These are phyloP conservation scores for Lactarius vividus DNA, from an alignment of 768 basidiomycete genomes.

Conservation along the genomic window DNA sequence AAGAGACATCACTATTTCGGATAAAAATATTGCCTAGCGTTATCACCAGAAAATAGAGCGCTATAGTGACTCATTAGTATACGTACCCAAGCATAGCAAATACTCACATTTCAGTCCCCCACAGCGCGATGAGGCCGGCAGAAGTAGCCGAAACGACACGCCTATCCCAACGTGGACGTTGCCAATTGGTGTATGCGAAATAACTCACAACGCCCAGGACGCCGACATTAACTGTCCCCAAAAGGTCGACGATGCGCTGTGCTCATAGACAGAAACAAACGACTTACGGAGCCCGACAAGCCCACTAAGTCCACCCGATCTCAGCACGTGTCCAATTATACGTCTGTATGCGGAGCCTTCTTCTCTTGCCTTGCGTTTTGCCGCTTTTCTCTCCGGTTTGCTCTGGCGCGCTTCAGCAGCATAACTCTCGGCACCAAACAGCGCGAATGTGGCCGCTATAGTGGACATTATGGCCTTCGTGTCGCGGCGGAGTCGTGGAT, in stretches of 20 bases:
- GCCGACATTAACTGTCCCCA: slow-evolving; percentile 55
- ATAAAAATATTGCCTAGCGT: neutral
- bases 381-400: slow-evolving; percentile 56
- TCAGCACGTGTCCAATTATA: slow-evolving; percentile 52
- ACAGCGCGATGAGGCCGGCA: slow-evolving; percentile 57
- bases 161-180: slow-evolving; percentile 61
- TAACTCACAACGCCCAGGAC: slow-evolving; percentile 64
- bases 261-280: neutral
- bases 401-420: slow-evolving; percentile 57
- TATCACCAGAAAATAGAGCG: neutral
- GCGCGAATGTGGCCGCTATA: slow-evolving; percentile 50
- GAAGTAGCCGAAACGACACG: slow-evolving; percentile 55
- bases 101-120: slow-evolving; percentile 66
- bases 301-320: slow-evolving; percentile 66
- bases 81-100: neutral
- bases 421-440: slow-evolving; percentile 64
- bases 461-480: slow-evolving; percentile 50
- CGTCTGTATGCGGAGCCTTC: slow-evolving; percentile 51
- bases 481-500: slow-evolving; percentile 59
- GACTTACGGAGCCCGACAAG: slow-evolving; percentile 56
- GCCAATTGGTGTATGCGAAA: slow-evolving; percentile 62
- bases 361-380: slow-evolving; percentile 54
- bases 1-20: neutral
- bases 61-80: neutral
- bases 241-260: neutral